Conservation (phyloP, 164 flowering plant species). For the Echeveria elegans region DNA sequence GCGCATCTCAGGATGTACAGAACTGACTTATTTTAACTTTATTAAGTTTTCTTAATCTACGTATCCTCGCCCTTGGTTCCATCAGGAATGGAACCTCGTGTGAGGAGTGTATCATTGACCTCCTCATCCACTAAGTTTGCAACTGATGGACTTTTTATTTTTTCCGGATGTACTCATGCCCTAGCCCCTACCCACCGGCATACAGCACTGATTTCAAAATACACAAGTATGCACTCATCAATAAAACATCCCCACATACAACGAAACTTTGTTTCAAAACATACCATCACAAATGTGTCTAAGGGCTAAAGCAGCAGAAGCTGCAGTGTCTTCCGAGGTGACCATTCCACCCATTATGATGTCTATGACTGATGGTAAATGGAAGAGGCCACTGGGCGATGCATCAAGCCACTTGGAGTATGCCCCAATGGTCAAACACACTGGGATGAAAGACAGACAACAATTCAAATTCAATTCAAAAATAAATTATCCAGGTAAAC, state of each 20-base stretch:
- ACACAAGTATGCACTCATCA: background rate
- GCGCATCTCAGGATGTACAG: background rate
- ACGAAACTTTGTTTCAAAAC: background rate
- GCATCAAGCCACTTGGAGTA: constrained; percentile 97
- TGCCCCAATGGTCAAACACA: constrained; percentile 92
- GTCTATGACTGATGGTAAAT: constrained; percentile 64
- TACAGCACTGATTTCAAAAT: background rate
- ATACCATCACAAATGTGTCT: constrained; percentile 91
- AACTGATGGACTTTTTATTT: too few species aligned
- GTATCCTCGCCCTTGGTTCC: too few species aligned
- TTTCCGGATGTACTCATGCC: too few species aligned
- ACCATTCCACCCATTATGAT: constrained; percentile 91
- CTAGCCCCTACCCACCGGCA: too few species aligned
- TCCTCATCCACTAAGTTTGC: too few species aligned
- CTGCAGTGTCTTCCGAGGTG: constrained; percentile 88
- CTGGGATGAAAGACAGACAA: constrained; percentile 25
- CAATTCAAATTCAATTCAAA: background rate
- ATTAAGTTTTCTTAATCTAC: too few species aligned
- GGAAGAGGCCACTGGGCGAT: constrained; percentile 50
- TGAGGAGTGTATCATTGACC: too few species aligned
- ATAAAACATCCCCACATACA: background rate
- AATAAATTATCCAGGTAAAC: background rate
- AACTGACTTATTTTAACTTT: too few species aligned
- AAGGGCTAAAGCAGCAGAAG: constrained; percentile 94
- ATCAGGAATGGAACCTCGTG: too few species aligned